Evolutionary conservation across 306 rosid genomes (phyloP).

Genomic region (Dryas octopetala): DNA sequence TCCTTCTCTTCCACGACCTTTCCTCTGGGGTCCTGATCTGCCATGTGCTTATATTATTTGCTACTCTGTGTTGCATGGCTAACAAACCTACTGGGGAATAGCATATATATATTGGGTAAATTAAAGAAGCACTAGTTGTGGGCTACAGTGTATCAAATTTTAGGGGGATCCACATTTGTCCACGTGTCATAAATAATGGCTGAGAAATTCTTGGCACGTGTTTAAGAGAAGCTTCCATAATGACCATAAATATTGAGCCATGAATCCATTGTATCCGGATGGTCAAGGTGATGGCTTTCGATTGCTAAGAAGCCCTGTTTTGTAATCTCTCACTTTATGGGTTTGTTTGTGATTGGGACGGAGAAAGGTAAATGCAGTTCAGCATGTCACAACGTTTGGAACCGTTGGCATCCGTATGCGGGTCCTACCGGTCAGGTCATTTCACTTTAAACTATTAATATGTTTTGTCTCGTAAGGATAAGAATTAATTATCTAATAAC

Average conservation of each 20-base stretch:
- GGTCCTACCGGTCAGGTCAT: not conserved
- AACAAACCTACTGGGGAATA: not conserved
- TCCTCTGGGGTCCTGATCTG: constrained; percentile 23
- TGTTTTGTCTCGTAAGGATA: no score
- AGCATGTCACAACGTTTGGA: not conserved
- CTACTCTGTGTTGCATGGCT: constrained; percentile 42
- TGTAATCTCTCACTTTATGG: not conserved
- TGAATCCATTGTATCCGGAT: constrained; percentile 58
- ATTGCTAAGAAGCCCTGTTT: constrained; percentile 18
- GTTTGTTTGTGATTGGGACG: constrained; percentile 1
- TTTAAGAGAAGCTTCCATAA: constrained; percentile 26
- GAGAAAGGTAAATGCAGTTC: not conserved
- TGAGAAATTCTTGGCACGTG: constrained; percentile 36
- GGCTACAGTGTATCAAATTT: not conserved
- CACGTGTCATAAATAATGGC: constrained; percentile 13
- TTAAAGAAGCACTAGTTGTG: not conserved
- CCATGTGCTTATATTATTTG: constrained; percentile 17
- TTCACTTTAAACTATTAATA: no score
- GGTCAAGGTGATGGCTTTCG: constrained; percentile 72
- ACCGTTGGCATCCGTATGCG: no score
- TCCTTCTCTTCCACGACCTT: constrained; percentile 35
- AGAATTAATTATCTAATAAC: no score
- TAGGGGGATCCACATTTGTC: not conserved
- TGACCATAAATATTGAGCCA: not conserved
- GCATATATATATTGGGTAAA: constrained; percentile 33